Percentiles rank a stretch among this genome's conserved stretches.
phyloP scores from a whole-genome alignment of 1,284 basidiomycete genomes.

The Gomphus bonarii region DNA sequence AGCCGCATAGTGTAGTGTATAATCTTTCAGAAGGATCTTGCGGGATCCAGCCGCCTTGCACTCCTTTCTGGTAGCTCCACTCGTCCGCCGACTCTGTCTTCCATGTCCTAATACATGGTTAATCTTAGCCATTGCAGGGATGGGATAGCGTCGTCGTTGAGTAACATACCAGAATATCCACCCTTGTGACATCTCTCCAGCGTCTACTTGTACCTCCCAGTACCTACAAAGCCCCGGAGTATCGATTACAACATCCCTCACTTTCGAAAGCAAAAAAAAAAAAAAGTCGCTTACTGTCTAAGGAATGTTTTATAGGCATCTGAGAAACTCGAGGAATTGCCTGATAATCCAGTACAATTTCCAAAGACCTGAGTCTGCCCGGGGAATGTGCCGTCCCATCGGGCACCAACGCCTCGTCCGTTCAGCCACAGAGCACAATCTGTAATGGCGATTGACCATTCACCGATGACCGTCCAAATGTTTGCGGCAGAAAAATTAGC shows the following conservation, averaged over 20 bases:
- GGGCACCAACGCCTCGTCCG: slow-evolving; percentile 58
- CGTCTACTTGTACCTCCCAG: slow-evolving; percentile 69
- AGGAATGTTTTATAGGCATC: slow-evolving; percentile 54
- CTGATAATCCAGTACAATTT: slow-evolving; percentile 50
- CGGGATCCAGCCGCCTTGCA: slow-evolving; percentile 66
- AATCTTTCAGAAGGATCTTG: slow-evolving; percentile 48
- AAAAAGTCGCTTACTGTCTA: slow-evolving; percentile 42
- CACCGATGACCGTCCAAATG: slow-evolving; percentile 57
- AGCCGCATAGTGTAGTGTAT: slow-evolving; percentile 48
- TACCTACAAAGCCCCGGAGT: slow-evolving; percentile 32
- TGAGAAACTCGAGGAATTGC: slow-evolving; percentile 48
- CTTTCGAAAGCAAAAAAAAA: not conserved
- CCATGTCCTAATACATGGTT: slow-evolving; percentile 4
- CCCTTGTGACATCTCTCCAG: slow-evolving; percentile 57
- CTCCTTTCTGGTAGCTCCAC: slow-evolving; percentile 61
- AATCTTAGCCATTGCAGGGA: not conserved
- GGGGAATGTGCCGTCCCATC: slow-evolving; percentile 52
- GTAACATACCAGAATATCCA: slow-evolving; percentile 59
- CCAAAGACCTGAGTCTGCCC: slow-evolving; percentile 34
- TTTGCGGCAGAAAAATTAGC: slow-evolving; percentile 35
- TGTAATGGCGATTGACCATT: slow-evolving; percentile 72
- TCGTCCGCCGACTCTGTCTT: slow-evolving; percentile 64
- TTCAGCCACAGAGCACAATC: slow-evolving; percentile 77
- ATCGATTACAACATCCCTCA: not conserved
- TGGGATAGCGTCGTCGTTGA: not conserved